Evolutionary conservation across 2,329 filamentous ascomycete genomes (phyloP).

Genomic region (Aspergillus fumigatiaffinis): DNA sequence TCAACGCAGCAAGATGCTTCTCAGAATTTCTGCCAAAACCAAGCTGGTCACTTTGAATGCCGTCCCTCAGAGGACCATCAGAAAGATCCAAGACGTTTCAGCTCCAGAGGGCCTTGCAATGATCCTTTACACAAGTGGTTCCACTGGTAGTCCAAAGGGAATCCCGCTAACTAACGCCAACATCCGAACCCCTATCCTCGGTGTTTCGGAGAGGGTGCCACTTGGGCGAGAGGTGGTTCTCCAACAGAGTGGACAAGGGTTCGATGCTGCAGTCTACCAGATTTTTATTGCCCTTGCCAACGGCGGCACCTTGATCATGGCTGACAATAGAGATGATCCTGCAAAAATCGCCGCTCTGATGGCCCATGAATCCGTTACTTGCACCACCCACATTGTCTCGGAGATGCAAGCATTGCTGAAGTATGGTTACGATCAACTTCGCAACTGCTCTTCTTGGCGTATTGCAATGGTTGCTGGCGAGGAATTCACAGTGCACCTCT

Average conservation of each 20-base stretch:
- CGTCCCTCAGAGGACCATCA: conserved; percentile 1
- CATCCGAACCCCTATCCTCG: conserved; percentile 3
- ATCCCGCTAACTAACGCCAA: conserved; percentile 7
- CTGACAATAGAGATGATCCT: conserved; percentile 1
- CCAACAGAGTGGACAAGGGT: conserved; percentile 4
- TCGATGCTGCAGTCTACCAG: conserved; percentile 2
- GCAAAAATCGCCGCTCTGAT: conserved; percentile 3
- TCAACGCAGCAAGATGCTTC: background rate
- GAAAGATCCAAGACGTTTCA: background rate
- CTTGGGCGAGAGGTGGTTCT: conserved; percentile 4
- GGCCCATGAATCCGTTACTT: conserved; percentile 2
- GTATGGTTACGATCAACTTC: conserved; percentile 5
- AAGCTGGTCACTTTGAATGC: conserved; percentile 1
- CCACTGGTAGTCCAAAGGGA: conserved; percentile 12
- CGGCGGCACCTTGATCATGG: conserved; percentile 6
- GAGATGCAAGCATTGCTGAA: conserved; percentile 4
- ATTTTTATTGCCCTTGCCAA: conserved; percentile 1
- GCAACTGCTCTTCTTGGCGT: conserved; percentile 3
- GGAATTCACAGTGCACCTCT: conserved; percentile 2
- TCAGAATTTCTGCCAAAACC: background rate
- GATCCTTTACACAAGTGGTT: conserved; percentile 16
- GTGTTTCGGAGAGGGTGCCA: background rate
- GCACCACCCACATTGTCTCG: conserved; percentile 1
- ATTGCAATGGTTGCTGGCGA: conserved; percentile 7
- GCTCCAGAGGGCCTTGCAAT: conserved; percentile 1